A percentile compares a stretch with the other conserved stretches of the same genome.
Conservation (phyloP, 192 early-diverging fungal species). For the Cetraspora pellucida region DNA sequence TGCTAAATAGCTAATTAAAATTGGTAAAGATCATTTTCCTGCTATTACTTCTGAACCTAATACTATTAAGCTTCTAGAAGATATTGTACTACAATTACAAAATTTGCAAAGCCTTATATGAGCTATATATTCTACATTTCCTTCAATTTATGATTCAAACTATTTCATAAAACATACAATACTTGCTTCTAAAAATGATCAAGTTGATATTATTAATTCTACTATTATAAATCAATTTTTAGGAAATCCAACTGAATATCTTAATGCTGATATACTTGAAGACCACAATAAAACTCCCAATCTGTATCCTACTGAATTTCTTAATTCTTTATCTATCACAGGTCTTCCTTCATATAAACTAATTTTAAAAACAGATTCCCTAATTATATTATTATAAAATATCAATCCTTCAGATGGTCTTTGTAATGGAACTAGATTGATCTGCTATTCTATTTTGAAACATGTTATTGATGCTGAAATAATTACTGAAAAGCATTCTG, state of each 20-base stretch:
- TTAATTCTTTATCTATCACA: conserved; percentile 29
- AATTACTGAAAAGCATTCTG: conserved; percentile 25
- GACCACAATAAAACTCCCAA: background rate
- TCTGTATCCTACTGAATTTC: too few species aligned
- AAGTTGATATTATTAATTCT: conserved; percentile 37
- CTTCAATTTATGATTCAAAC: background rate
- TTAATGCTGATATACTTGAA: background rate
- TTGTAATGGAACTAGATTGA: conserved; percentile 40
- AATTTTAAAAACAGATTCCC: conserved; percentile 27
- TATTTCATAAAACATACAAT: conserved; percentile 27
- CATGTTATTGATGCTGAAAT: conserved; percentile 28
- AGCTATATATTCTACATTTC: conserved; percentile 31
- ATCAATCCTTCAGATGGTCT: conserved; percentile 32
- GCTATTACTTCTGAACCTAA: conserved; percentile 30
- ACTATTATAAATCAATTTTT: too few species aligned
- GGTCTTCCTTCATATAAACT: conserved; percentile 35
- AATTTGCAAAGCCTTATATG: background rate
- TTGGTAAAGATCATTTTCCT: conserved; percentile 33
- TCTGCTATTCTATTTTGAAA: background rate
- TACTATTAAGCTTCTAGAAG: background rate
- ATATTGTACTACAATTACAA: conserved; percentile 10
- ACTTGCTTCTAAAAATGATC: conserved; percentile 30
- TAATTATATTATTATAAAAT: conserved; percentile 39
- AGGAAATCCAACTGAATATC: too few species aligned
- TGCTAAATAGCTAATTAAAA: conserved; percentile 23